A percentile compares a stretch with the other conserved stretches of the same genome.
Conservation (phyloP, 2,329 filamentous ascomycete species). For the Lecanicillium sp. region DNA sequence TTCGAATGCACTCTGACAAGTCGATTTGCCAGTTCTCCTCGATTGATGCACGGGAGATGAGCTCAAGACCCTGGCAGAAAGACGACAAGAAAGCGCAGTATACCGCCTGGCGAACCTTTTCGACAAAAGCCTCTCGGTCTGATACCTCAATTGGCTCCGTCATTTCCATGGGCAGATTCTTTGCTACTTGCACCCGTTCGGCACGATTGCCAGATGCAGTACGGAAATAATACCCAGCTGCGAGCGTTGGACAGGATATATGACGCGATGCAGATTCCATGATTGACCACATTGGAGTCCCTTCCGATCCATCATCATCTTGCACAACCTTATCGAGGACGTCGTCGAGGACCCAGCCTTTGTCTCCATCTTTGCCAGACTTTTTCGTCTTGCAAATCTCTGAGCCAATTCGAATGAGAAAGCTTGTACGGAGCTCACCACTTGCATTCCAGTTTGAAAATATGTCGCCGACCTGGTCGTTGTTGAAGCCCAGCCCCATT, state of each 20-base stretch:
- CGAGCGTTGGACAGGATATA: conserved; percentile 56
- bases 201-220: conserved; percentile 48
- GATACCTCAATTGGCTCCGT: conserved; percentile 31
- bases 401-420: conserved; percentile 53
- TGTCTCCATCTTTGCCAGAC: conserved; percentile 19
- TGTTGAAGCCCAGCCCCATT: conserved; percentile 45
- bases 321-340: conserved; percentile 66
- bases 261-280: conserved; percentile 54
- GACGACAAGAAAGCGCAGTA: conserved; percentile 53
- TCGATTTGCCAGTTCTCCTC: conserved; percentile 52
- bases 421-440: conserved; percentile 50
- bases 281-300: conserved; percentile 59
- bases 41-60: conserved; percentile 50
- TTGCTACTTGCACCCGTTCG: conserved; percentile 22
- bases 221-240: conserved; percentile 52
- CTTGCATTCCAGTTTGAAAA: conserved; percentile 52
- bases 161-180: background rate
- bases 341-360: conserved; percentile 46
- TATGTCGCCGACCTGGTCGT: conserved; percentile 51
- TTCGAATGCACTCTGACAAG: conserved; percentile 42
- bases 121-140: conserved; percentile 36
- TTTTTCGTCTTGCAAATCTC: conserved; percentile 48
- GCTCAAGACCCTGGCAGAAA: conserved; percentile 58
- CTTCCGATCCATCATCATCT: conserved; percentile 57
- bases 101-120: conserved; percentile 50